These are phyloP conservation scores for Aotearoamyces nothofagi DNA, from an alignment of 2,329 filamentous ascomycete species.

Conservation along the genomic window DNA sequence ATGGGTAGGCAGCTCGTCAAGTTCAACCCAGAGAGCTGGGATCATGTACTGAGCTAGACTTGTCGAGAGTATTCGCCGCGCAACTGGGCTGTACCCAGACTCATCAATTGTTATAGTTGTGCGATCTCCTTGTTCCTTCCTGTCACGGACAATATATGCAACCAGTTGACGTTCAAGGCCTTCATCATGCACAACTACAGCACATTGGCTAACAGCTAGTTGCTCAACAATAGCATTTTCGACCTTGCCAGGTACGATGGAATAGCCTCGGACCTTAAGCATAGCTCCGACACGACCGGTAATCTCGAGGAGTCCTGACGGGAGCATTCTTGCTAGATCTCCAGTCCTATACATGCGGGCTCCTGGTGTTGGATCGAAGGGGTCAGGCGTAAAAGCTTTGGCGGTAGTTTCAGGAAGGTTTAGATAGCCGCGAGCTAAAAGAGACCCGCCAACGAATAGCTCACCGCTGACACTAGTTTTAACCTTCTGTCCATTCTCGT, in stretches of 20 bases:
- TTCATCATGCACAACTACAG: conserved; percentile 59
- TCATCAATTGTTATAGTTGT: conserved; percentile 51
- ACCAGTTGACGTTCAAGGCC: conserved; percentile 62
- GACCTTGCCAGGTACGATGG: conserved; percentile 89
- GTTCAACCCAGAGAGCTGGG: conserved; percentile 59
- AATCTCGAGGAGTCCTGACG: conserved; percentile 54
- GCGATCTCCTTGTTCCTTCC: conserved; percentile 39
- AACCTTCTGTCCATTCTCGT: conserved; percentile 51
- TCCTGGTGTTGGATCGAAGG: conserved; percentile 41
- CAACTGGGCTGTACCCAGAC: conserved; percentile 54
- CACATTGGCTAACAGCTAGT: conserved; percentile 56
- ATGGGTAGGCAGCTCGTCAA: conserved; percentile 58
- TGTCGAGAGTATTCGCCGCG: conserved; percentile 46
- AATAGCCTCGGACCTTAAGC: conserved; percentile 91
- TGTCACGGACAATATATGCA: conserved; percentile 60
- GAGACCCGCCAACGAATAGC: conserved; percentile 58
- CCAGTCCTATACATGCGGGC: conserved; percentile 52
- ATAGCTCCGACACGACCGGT: conserved; percentile 75
- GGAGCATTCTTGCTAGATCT: conserved; percentile 38
- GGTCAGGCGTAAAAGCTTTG: conserved; percentile 52
- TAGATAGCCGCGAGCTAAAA: conserved; percentile 63
- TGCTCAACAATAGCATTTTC: conserved; percentile 62
- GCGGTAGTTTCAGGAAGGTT: conserved; percentile 68
- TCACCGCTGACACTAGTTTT: conserved; percentile 50
- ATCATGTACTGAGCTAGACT: conserved; percentile 75